Evolutionary conservation across 2,329 filamentous ascomycete genomes (phyloP), one percentile per base, ranked within the genome.

Genomic region (Talaromyces piceae): DNA sequence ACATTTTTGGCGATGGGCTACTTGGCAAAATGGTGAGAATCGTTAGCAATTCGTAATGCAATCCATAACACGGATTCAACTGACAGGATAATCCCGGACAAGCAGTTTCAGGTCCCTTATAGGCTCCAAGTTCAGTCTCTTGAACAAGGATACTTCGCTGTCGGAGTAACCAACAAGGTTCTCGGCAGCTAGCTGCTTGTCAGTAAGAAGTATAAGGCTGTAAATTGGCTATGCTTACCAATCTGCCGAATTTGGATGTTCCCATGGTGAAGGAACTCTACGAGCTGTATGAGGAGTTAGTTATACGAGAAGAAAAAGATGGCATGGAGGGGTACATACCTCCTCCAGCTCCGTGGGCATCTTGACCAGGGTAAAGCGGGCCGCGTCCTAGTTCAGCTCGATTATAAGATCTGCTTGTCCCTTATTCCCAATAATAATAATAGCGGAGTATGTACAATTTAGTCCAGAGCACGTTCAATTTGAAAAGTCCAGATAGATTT

Each of bases 1-100:
- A 87, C 91, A 81, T 95, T 87, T 67, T 93, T 88, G n/a, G 91
- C 87, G 55, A 96, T 95, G 67, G 86, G 82, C 83, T 94, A 56
- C 3, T 41, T 18, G 41, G 33, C 49, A 51, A 23, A n/a, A 37
- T 22, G 20, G 25, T 25, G n/a, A 12, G 13, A 23, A 11, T 12
- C 13, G 39, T 43, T 25, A 31, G 37, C 23, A 3, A 43, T 26
- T 23, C 22, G 25, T 22, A 8, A 8, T n/a, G 5, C 22, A 25
- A 31, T 23, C 31, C 49, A 4, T 41, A 7, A 43, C 7, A 3
- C 18, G 45, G 33, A 20, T 18, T 13, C 16, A 27, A 70, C 82
- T 63, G 73, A 93, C 88, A 45, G 82, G 77, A 64, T 95, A 87
- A 67, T 97, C 93, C 63, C 83, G 83, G 31, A 93, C 79, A 23